These are phyloP conservation scores for Penicillium capsulatum DNA, from an alignment of 2,329 filamentous ascomycete species.

Conservation along the genomic window DNA sequence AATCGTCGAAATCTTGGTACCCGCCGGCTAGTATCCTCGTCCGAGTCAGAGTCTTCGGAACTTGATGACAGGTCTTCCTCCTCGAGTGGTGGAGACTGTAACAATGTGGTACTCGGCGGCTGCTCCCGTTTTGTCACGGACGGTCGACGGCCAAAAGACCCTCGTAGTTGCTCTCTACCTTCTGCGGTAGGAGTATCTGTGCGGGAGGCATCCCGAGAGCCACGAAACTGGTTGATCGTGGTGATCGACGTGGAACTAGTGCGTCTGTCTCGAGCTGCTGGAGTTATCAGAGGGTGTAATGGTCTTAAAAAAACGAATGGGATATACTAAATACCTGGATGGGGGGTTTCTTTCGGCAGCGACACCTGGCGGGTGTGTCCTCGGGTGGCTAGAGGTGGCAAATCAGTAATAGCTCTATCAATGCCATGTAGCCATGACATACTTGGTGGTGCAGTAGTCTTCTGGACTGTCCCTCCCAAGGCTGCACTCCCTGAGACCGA, in stretches of 20 bases:
- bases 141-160: constrained; percentile 20
- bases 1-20: constrained; percentile 36
- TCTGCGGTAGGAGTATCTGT: constrained; percentile 23
- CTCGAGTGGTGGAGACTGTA: constrained; percentile 30
- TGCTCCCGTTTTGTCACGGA: constrained; percentile 27
- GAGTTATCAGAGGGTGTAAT: constrained; percentile 11
- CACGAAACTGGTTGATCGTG: constrained; percentile 28
- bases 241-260: constrained; percentile 30
- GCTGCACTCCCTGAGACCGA: constrained; percentile 43
- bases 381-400: constrained; percentile 31
- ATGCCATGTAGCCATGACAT: no score
- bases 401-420: no score
- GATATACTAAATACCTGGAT: constrained; percentile 32
- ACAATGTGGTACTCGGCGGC: constrained; percentile 16
- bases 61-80: constrained; percentile 35
- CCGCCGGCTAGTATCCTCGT: constrained; percentile 22
- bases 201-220: constrained; percentile 23
- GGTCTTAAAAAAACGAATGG: no score
- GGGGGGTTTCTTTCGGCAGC: constrained; percentile 33
- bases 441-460: constrained; percentile 22
- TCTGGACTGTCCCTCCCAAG: constrained; percentile 35
- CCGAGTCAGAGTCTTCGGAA: constrained; percentile 31
- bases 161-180: constrained; percentile 24
- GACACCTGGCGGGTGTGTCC: constrained; percentile 38
- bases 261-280: constrained; percentile 20